phyloP scores from a whole-genome alignment of 1,139 yeast genomes.

The Pichia sp. region DNA sequence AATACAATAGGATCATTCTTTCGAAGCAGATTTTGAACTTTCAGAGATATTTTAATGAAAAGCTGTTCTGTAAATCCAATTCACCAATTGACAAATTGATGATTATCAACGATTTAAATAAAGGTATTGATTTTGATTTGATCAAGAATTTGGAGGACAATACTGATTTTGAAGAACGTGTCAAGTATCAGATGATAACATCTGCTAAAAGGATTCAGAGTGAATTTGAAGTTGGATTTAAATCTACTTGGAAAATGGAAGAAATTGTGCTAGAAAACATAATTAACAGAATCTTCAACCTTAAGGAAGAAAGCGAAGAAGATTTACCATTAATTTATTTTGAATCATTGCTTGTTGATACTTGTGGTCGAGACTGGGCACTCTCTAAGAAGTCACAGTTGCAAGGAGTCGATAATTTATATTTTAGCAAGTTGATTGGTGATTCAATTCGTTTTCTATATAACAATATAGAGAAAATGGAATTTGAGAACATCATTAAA shows the following conservation, averaged over 20 bases:
- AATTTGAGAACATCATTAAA: conserved; percentile 65
- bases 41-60: conserved; percentile 63
- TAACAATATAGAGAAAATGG: conserved; percentile 56
- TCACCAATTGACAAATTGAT: conserved; percentile 66
- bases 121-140: conserved; percentile 26
- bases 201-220: conserved; percentile 26
- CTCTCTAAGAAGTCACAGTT: conserved; percentile 13
- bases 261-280: conserved; percentile 83
- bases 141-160: conserved; percentile 27
- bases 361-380: conserved; percentile 52
- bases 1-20: conserved; percentile 83
- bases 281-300: conserved; percentile 60
- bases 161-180: conserved; percentile 26
- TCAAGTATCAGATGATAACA: conserved; percentile 22
- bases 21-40: conserved; percentile 74
- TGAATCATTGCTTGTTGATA: conserved; percentile 79
- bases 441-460: conserved; percentile 85
- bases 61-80: conserved; percentile 77
- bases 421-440: conserved; percentile 90
- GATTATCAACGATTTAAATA: conserved; percentile 25
- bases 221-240: conserved; percentile 31
- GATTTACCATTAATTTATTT: conserved; percentile 64
- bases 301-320: conserved; percentile 51
- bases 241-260: conserved; percentile 83
- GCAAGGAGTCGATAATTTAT: conserved; percentile 46